Evolutionary conservation across 495 filamentous ascomycete genomes (phyloP), one percentile per base, ranked within the genome.

Genomic region (Peziza echinospora): DNA sequence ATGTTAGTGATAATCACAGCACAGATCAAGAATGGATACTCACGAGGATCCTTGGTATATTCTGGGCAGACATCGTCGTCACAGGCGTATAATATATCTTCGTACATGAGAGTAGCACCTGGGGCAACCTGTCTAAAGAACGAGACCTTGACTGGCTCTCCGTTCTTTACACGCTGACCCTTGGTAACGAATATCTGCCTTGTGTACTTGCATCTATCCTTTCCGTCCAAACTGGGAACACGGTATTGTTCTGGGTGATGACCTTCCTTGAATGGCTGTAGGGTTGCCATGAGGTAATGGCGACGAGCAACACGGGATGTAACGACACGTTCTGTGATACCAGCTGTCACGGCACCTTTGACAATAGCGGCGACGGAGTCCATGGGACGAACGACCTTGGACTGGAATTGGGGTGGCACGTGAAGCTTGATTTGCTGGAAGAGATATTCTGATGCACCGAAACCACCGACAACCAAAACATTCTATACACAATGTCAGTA

Each of bases 51-150:
- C 59, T 96, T 97, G 51, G 86, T 94, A 57, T 97, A 97, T 62
- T 97, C 89, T 1, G 89, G 89, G 64, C 91, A 97, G 46, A 91
- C 80, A 60, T 97, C 89, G 44, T 96, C 86, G 57, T 97, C 89
- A 62, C 89, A 97, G 44, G 91, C 91, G 63, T 96, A 97, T 43
- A 97, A 63, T 43, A 96, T 85, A 67, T 97, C 91, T 67, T 96
- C 91, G 61, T 97, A 97, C 86, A 96, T 97, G 49, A 97, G 73
- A 0, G 89, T 96, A 25, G 91, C 91, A 43, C 89, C 91, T 1
- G 89, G 89, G 21, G 89, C 89, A 48, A 97, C 89, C 61, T 97
- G 89, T 62, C 89, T 71, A 76, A 97, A 96, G 65, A 97, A 97
- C 45, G 81, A 87, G 23, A 97, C 91, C 67, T 97, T 97, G 62